Conservation (phyloP, 2,329 filamentous ascomycete genomes). For the Gnomoniopsis sp. region DNA sequence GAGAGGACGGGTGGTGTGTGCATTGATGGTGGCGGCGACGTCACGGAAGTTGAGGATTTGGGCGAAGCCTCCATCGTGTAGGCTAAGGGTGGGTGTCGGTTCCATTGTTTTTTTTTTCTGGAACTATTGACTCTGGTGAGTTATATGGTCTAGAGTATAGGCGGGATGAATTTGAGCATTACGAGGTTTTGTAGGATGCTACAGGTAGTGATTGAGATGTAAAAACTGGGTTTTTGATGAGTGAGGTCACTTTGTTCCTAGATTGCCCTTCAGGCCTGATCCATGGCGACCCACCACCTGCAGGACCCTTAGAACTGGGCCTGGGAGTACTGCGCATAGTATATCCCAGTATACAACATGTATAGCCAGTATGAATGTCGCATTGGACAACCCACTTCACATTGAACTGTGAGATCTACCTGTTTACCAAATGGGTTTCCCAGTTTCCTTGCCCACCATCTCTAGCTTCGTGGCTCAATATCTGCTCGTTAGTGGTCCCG, state of each 20-base stretch:
- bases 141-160: not conserved
- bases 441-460: too few species aligned
- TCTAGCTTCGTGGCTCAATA: too few species aligned
- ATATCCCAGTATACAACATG: too few species aligned
- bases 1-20: constrained; percentile 39
- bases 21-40: constrained; percentile 66
- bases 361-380: too few species aligned
- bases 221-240: not conserved
- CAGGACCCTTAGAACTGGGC: not conserved
- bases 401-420: too few species aligned
- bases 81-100: not conserved
- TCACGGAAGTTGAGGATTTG: constrained; percentile 74
- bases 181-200: not conserved
- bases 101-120: too few species aligned
- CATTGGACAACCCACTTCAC: too few species aligned
- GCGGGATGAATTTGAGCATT: not conserved
- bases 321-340: too few species aligned
- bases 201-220: not conserved
- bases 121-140: not conserved
- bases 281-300: not conserved
- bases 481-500: not conserved
- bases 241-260: not conserved
- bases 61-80: constrained; percentile 37
- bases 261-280: not conserved
- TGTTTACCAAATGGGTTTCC: too few species aligned